phyloP scores from a whole-genome alignment of 2,329 filamentous ascomycete genomes.

The Colletotrichum tanaceti region DNA sequence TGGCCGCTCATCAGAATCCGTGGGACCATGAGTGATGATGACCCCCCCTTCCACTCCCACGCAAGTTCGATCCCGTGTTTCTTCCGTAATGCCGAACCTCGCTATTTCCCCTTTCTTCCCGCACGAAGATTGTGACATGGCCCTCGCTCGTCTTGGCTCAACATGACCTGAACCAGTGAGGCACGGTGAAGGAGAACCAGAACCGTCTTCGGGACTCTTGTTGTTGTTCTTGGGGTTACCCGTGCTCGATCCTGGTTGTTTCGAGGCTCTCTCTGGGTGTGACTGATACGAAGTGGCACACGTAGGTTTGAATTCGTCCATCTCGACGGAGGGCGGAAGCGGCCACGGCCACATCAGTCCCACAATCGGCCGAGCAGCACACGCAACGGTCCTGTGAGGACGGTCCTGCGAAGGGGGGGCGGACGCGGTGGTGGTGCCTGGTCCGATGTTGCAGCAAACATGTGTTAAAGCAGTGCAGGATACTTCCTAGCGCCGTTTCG shows the following conservation, averaged over 20 bases:
- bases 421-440: conserved; percentile 2
- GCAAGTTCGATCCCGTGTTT: conserved; percentile 8
- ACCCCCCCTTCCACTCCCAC: background rate
- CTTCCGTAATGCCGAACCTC: background rate
- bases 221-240: too few relatives aligned
- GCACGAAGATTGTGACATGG: too few relatives aligned
- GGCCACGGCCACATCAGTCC: background rate
- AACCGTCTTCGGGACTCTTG: too few relatives aligned
- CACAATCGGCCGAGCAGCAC: conserved; percentile 6
- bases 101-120: background rate
- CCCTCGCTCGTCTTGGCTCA: too few relatives aligned
- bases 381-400: background rate
- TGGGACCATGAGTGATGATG: conserved; percentile 11
- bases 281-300: conserved; percentile 1
- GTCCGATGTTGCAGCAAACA: conserved; percentile 9
- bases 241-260: too few relatives aligned
- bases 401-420: background rate
- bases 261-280: background rate
- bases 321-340: background rate
- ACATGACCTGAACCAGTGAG: too few relatives aligned
- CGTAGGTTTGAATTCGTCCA: background rate
- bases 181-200: too few relatives aligned
- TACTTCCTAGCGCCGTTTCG: conserved; percentile 16
- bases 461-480: background rate
- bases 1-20: conserved; percentile 1